phyloP scores from a whole-genome alignment of 2,329 filamentous ascomycete genomes.

The Sporothrix inflata region DNA sequence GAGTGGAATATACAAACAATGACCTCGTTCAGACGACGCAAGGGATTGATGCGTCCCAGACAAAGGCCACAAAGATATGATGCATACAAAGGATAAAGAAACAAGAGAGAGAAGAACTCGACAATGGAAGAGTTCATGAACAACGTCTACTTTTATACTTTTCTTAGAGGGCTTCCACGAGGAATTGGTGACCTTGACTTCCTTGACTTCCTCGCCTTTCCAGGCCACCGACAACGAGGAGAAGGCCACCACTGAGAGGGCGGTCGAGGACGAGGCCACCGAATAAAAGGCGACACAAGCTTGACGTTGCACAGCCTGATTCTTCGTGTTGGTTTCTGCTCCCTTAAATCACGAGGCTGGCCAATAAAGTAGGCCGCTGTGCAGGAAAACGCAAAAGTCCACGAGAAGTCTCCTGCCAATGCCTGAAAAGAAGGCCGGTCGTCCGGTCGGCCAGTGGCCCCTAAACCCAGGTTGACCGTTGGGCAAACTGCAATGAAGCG shows the following conservation, averaged over 20 bases:
- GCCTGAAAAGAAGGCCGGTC: background rate
- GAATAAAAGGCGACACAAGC: slow-evolving; percentile 21
- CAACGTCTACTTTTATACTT: background rate
- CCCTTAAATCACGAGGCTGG: background rate
- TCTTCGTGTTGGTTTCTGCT: background rate
- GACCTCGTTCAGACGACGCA: background rate
- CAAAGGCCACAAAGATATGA: background rate
- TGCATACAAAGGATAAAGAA: background rate
- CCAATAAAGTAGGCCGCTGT: background rate
- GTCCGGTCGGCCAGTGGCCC: background rate
- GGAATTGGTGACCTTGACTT: background rate
- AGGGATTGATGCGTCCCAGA: background rate
- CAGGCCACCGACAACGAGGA: background rate
- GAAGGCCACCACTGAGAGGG: background rate
- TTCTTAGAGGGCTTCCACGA: background rate
- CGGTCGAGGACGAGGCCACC: background rate
- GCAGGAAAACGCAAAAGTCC: background rate
- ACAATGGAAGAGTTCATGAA: background rate
- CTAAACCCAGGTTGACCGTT: background rate
- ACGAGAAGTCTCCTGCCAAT: background rate
- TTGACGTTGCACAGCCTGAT: slow-evolving; percentile 1
- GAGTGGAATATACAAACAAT: background rate
- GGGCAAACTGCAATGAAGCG: background rate
- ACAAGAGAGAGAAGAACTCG: background rate
- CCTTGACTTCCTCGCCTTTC: background rate